Conservation (phyloP, 164 flowering plant species). For the Cinnamomum micranthum region DNA sequence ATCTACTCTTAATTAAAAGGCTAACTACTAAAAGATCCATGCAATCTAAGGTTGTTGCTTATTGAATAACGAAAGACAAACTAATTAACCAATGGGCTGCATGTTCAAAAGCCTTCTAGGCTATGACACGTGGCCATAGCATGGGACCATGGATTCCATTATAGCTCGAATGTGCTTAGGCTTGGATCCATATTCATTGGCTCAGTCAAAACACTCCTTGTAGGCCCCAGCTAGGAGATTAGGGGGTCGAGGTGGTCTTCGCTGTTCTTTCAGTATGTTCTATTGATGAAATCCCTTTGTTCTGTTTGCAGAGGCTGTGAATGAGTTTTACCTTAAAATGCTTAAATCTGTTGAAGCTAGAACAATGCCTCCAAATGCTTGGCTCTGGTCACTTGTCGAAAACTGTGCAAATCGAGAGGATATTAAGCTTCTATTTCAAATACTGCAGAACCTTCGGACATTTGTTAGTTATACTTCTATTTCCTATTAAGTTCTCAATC, state of each 20-base stretch:
- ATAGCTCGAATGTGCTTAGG: background rate
- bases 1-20: too few relatives aligned
- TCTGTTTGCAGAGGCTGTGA: constrained; percentile 48
- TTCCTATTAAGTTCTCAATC: background rate
- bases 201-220: background rate
- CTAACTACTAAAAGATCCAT: too few relatives aligned
- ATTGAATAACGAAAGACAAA: too few relatives aligned
- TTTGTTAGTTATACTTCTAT: constrained; percentile 55
- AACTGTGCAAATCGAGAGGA: constrained; percentile 67
- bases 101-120: too few relatives aligned
- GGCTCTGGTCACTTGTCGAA: constrained; percentile 67
- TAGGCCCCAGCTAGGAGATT: background rate
- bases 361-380: constrained; percentile 81
- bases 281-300: background rate
- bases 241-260: background rate
- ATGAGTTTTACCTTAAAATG: constrained; percentile 69
- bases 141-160: background rate
- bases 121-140: background rate
- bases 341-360: constrained; percentile 45
- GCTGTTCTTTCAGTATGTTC: background rate
- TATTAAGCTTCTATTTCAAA: constrained; percentile 62
- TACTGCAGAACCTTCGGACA: constrained; percentile 58
- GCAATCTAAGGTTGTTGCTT: too few relatives aligned
- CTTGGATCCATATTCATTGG: background rate
- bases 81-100: too few relatives aligned